phyloP scores from a whole-genome alignment of 164 flowering plant species.

The Nymphaea thermarum region DNA sequence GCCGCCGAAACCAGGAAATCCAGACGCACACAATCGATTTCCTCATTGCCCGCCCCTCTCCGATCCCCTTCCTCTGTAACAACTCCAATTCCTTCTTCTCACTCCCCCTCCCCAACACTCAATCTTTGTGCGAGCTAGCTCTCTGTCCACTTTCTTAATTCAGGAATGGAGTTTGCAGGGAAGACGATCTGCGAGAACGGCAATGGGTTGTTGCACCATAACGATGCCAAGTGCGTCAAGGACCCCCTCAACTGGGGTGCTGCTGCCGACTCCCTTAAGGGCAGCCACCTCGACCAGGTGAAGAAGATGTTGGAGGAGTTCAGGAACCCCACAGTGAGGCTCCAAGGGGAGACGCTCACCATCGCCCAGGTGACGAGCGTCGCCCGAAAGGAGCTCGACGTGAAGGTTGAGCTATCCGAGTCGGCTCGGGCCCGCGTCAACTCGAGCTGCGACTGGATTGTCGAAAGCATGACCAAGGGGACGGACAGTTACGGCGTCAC shows the following conservation, averaged over 20 bases:
- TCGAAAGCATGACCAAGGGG: constrained; percentile 51
- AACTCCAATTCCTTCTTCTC: too few species aligned
- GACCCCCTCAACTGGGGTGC: constrained; percentile 47
- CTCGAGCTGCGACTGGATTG: constrained; percentile 57
- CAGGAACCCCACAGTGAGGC: constrained; percentile 27
- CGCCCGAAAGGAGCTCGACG: constrained; percentile 13
- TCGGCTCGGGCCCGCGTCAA: constrained; percentile 37
- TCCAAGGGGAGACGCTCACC: constrained; percentile 35
- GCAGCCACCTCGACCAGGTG: constrained; percentile 48
- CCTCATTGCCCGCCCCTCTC: background rate
- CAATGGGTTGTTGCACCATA: background rate
- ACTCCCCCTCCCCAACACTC: too few species aligned
- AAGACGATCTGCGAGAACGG: background rate
- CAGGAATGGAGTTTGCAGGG: background rate
- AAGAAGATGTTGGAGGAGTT: constrained; percentile 44
- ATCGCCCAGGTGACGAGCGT: constrained; percentile 45
- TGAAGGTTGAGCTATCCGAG: constrained; percentile 40
- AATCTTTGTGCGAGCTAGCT: too few species aligned
- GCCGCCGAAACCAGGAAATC: background rate
- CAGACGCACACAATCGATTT: background rate
- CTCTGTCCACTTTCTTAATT: too few species aligned
- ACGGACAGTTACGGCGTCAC: constrained; percentile 56
- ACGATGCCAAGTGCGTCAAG: constrained; percentile 3
- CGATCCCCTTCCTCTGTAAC: too few species aligned
- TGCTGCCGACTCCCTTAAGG: constrained; percentile 36